phyloP scores from a whole-genome alignment of 1,284 basidiomycete species.

The Cryptococcus sp. region DNA sequence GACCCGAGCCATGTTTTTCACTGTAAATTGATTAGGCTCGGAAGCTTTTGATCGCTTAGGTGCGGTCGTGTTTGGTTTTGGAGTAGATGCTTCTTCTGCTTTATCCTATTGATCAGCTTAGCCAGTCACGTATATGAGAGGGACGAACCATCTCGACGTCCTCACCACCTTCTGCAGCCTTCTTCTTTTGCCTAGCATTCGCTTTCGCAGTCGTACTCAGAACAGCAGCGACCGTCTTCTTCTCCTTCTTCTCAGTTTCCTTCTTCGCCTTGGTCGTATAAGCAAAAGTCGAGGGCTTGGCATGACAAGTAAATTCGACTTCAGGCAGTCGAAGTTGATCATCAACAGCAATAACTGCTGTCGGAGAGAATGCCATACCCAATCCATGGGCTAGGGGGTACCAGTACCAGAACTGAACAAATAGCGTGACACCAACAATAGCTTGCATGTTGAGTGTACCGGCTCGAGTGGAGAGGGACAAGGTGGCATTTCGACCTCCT shows the following conservation, averaged over 20 bases:
- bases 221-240: constrained; percentile 86
- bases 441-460: constrained; percentile 84
- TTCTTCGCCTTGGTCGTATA: constrained; percentile 80
- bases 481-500: constrained; percentile 89
- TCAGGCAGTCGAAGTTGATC: constrained; percentile 81
- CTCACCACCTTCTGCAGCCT: constrained; percentile 62
- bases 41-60: constrained; percentile 50
- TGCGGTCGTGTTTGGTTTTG: constrained; percentile 23
- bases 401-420: constrained; percentile 99
- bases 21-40: constrained; percentile 70
- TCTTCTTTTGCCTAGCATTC: constrained; percentile 80
- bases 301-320: constrained; percentile 84
- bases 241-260: constrained; percentile 81
- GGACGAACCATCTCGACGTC: constrained; percentile 72
- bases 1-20: constrained; percentile 88
- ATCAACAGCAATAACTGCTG: constrained; percentile 85
- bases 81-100: constrained; percentile 33
- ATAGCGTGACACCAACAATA: constrained; percentile 91
- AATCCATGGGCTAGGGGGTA: constrained; percentile 94
- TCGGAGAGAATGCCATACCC: constrained; percentile 86
- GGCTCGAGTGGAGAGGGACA: constrained; percentile 83
- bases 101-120: constrained; percentile 51
- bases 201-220: constrained; percentile 92
- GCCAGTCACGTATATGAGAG: neutral
- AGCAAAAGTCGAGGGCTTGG: constrained; percentile 79